phyloP scores from a whole-genome alignment of 2,329 filamentous ascomycete species.

The Fusarium sp. region DNA sequence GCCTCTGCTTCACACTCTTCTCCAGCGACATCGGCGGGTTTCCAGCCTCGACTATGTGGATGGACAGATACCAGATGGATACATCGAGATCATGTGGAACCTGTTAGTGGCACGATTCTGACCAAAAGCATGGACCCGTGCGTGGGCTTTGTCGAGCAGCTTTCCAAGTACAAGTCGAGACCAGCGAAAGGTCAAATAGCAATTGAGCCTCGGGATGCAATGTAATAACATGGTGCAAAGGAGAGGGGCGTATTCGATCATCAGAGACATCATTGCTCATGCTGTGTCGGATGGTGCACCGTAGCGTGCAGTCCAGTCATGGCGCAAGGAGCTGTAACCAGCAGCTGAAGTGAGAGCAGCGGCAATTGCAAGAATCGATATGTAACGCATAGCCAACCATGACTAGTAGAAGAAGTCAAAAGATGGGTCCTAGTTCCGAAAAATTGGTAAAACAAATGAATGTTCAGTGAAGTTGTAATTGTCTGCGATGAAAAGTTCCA shows the following conservation, averaged over 20 bases:
- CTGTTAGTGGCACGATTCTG: constrained; percentile 23
- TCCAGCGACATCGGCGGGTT: not conserved
- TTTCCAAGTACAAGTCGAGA: constrained; percentile 1
- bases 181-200: not conserved
- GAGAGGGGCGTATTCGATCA: not conserved
- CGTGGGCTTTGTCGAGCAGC: constrained; percentile 1
- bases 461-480: not conserved
- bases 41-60: not conserved
- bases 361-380: not conserved
- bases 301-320: not conserved
- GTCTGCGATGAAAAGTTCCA: not conserved
- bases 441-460: constrained; percentile 6
- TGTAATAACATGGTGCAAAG: not conserved
- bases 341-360: constrained; percentile 9
- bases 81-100: constrained; percentile 25
- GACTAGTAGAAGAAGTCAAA: not conserved
- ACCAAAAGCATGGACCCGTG: constrained; percentile 14
- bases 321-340: not conserved
- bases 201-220: not conserved
- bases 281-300: not conserved
- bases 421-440: not conserved
- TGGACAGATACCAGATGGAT: not conserved
- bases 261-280: not conserved
- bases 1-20: not conserved
- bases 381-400: constrained; percentile 1